These are phyloP conservation scores for Spergularia marina DNA, from an alignment of 148 eudicot genomes.

Conservation along the genomic window DNA sequence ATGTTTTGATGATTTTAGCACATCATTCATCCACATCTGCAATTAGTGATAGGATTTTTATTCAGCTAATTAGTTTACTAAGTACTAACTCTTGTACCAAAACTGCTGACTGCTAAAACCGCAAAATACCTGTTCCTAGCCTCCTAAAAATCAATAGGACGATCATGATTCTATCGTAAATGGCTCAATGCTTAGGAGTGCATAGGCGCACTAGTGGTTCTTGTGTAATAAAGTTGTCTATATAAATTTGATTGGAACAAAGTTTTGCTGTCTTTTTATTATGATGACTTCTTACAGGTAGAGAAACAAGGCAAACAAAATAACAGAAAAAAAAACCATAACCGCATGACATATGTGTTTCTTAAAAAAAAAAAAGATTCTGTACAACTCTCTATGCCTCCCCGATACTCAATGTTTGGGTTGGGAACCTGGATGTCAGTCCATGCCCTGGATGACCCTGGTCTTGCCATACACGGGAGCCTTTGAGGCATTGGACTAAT, in stretches of 20 bases:
- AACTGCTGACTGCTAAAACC: neutral
- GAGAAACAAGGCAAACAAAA: too few species aligned
- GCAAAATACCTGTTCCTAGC: neutral
- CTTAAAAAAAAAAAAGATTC: too few species aligned
- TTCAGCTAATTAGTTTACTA: neutral
- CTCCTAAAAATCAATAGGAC: neutral
- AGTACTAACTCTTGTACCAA: neutral
- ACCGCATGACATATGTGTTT: too few species aligned
- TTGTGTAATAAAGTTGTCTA: neutral
- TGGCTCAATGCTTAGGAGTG: neutral
- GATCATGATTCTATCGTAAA: neutral
- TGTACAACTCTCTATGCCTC: too few species aligned
- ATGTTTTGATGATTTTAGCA: slow-evolving; percentile 37
- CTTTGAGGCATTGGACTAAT: too few species aligned
- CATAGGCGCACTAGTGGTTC: neutral
- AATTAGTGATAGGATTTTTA: neutral
- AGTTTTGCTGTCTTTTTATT: neutral
- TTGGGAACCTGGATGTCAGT: too few species aligned
- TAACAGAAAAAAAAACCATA: too few species aligned
- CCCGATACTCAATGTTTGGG: too few species aligned
- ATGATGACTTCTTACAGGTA: neutral
- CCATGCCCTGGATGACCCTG: too few species aligned
- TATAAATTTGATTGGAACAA: neutral
- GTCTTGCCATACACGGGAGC: too few species aligned
- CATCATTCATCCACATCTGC: slow-evolving; percentile 75